phyloP scores from a whole-genome alignment of 345 rosid species.

The Reutealis trisperma region DNA sequence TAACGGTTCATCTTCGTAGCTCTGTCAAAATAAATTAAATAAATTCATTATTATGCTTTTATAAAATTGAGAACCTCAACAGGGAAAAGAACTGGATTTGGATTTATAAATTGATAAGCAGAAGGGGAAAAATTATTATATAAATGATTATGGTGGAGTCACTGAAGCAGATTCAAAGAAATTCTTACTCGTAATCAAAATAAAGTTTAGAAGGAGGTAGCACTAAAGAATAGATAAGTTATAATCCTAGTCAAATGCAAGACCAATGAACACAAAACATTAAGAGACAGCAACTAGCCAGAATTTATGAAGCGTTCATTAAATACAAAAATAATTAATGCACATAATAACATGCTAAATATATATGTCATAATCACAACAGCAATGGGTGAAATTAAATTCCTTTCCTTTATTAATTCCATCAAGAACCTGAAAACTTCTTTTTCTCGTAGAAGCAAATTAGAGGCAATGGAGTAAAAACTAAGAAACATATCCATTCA shows the following conservation, averaged over 20 bases:
- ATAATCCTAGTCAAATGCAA: neutral
- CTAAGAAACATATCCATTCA: neutral
- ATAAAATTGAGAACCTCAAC: no score
- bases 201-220: no score
- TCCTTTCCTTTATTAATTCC: neutral
- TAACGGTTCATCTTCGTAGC: constrained; percentile 74
- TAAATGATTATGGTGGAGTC: no score
- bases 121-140: no score
- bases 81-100: neutral
- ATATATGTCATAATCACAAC: neutral
- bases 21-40: constrained; percentile 42
- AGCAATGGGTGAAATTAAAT: neutral
- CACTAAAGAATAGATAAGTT: neutral
- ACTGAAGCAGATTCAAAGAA: no score
- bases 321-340: neutral
- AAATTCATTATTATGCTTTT: neutral
- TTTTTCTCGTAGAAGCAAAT: constrained; percentile 19
- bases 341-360: neutral
- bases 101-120: no score
- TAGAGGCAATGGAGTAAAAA: constrained; percentile 9
- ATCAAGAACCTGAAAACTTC: constrained; percentile 8
- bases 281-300: neutral
- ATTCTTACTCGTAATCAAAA: no score
- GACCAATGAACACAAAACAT: neutral
- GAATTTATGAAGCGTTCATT: neutral